phyloP scores from a whole-genome alignment of 2,329 filamentous ascomycete genomes.

The Colletotrichum karsti region DNA sequence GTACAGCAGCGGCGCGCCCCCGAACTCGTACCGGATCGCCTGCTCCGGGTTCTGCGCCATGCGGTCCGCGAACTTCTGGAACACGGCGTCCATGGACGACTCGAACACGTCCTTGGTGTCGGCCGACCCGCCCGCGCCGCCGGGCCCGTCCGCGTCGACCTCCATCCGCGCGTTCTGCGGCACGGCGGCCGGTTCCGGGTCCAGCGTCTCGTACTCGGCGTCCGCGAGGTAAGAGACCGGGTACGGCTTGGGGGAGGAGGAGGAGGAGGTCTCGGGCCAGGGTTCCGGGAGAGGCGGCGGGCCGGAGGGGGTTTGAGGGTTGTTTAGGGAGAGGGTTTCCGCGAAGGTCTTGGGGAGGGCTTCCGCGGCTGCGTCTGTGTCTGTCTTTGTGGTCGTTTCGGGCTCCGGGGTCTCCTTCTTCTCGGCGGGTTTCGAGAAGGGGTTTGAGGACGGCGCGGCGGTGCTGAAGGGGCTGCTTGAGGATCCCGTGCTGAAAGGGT shows the following conservation, averaged over 20 bases:
- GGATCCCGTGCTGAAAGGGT: slow-evolving; percentile 21
- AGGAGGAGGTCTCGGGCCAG: slow-evolving; percentile 74
- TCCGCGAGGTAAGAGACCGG: slow-evolving; percentile 82
- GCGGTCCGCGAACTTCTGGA: slow-evolving; percentile 83
- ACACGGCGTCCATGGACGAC: slow-evolving; percentile 76
- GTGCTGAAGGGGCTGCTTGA: slow-evolving; percentile 55
- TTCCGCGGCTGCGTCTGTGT: slow-evolving; percentile 17
- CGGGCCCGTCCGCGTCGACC: slow-evolving; percentile 47
- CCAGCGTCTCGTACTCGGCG: slow-evolving; percentile 90
- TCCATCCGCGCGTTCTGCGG: slow-evolving; percentile 61
- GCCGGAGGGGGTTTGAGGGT: slow-evolving; percentile 45
- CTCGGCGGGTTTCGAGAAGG: slow-evolving; percentile 41
- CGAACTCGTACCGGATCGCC: slow-evolving; percentile 82
- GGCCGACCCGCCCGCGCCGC: slow-evolving; percentile 35
- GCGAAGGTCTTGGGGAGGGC: slow-evolving; percentile 71
- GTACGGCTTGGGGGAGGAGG: slow-evolving; percentile 75
- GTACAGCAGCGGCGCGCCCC: slow-evolving; percentile 80
- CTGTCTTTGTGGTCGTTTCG: slow-evolving; percentile 23
- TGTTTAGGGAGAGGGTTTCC: slow-evolving; percentile 79
- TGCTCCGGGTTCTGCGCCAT: slow-evolving; percentile 85
- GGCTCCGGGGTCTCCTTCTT: slow-evolving; percentile 38
- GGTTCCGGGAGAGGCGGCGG: slow-evolving; percentile 64
- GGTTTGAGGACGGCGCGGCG: slow-evolving; percentile 35
- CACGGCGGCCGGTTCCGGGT: slow-evolving; percentile 62
- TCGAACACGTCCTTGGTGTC: slow-evolving; percentile 75